A percentile compares a stretch with the other conserved stretches of the same genome.
Evolutionary conservation across 352 stramenopile species (phyloP).

Genomic region (Pythium aristosporum): DNA sequence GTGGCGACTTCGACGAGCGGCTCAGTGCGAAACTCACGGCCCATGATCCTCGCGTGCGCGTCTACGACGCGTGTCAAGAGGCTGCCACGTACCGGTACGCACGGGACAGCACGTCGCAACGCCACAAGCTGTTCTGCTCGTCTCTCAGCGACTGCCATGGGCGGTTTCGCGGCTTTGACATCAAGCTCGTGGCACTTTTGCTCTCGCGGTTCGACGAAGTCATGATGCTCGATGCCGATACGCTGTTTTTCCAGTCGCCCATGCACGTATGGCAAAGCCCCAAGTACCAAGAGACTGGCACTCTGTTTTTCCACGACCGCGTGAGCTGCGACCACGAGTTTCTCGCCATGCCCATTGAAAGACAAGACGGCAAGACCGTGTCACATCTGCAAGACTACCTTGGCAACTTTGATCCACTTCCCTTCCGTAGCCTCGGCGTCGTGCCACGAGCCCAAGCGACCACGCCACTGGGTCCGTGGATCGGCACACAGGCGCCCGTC

Average conservation of each 20-base stretch:
- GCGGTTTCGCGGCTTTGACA: slow-evolving; percentile 55
- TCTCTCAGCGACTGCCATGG: slow-evolving; percentile 42
- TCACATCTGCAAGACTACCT: slow-evolving; percentile 43
- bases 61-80: slow-evolving; percentile 63
- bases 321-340: slow-evolving; percentile 46
- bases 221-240: slow-evolving; percentile 80
- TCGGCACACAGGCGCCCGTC: slow-evolving; percentile 23
- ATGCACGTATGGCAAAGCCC: slow-evolving; percentile 46
- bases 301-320: slow-evolving; percentile 72
- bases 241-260: slow-evolving; percentile 63
- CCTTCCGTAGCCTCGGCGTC: slow-evolving; percentile 20
- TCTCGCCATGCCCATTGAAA: slow-evolving; percentile 26
- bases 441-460: background rate
- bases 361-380: slow-evolving; percentile 16
- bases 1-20: slow-evolving; percentile 47
- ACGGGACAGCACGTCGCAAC: background rate
- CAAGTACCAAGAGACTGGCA: slow-evolving; percentile 56
- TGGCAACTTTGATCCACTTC: slow-evolving; percentile 36
- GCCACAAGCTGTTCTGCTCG: slow-evolving; percentile 47
- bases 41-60: slow-evolving; percentile 45
- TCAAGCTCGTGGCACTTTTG: slow-evolving; percentile 66
- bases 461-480: slow-evolving; percentile 25
- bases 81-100: slow-evolving; percentile 25
- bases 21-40: slow-evolving; percentile 34
- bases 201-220: slow-evolving; percentile 70